These are phyloP conservation scores for Schizothecium vesticola DNA, from an alignment of 495 filamentous ascomycete species.

Conservation along the genomic window DNA sequence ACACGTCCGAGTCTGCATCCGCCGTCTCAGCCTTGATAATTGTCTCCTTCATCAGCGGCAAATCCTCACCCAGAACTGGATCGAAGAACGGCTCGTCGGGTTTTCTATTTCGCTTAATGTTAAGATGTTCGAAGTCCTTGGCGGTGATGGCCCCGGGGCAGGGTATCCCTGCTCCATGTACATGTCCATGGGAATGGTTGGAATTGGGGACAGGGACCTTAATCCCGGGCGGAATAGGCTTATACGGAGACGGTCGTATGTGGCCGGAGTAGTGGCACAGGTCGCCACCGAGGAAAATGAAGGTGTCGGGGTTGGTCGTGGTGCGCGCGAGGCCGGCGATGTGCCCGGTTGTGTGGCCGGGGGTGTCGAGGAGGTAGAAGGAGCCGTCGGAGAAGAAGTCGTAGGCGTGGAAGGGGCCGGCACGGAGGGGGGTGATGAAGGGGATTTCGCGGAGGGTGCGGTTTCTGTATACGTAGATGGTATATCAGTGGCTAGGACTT, in stretches of 20 bases:
- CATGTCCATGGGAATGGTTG: not conserved
- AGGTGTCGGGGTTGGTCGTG: slow-evolving; percentile 17
- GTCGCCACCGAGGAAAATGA: slow-evolving; percentile 25
- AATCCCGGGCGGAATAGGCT: not conserved
- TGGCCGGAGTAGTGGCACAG: slow-evolving; percentile 16
- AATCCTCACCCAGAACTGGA: slow-evolving; percentile 17
- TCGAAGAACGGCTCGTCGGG: slow-evolving; percentile 32
- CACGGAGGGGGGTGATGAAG: slow-evolving; percentile 18
- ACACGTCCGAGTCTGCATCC: slow-evolving; percentile 43
- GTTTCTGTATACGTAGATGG: no score
- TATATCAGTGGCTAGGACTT: slow-evolving; percentile 23
- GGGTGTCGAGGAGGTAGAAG: slow-evolving; percentile 45
- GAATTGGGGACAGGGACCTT: not conserved
- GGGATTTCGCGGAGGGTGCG: slow-evolving; percentile 27
- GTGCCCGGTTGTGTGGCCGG: slow-evolving; percentile 46
- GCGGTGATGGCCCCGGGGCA: not conserved
- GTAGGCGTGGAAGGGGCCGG: slow-evolving; percentile 38
- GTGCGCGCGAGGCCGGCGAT: slow-evolving; percentile 41
- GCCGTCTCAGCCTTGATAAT: slow-evolving; percentile 36
- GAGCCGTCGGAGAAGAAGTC: slow-evolving; percentile 51
- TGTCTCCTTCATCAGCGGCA: slow-evolving; percentile 25
- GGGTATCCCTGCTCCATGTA: not conserved
- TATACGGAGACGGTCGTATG: slow-evolving; percentile 5
- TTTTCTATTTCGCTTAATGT: not conserved
- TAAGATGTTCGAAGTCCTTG: not conserved